Evolutionary conservation across 2,329 filamentous ascomycete species (phyloP), one percentile per base, ranked within the genome.

Genomic region (Hypoxylon sp.): DNA sequence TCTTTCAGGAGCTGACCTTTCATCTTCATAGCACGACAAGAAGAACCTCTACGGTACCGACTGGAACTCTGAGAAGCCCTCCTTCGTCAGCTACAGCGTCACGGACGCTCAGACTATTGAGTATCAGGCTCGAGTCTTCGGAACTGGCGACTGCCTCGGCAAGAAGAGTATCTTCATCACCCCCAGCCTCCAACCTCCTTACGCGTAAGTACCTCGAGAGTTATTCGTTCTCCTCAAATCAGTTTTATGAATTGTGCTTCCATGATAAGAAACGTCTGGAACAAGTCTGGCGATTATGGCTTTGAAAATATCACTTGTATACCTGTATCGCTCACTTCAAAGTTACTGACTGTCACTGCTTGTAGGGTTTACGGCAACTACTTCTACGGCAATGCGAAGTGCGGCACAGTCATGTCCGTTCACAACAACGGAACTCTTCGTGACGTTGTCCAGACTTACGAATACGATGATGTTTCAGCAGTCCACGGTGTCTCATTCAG

Each of bases 401-500:
- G 74, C 50, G 69, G 75, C 29, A 67, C 69, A 8, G 71, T 76
- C 9, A 81, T 84, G 68, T 81, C 80, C 1, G 81, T 83, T 7
- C 75, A 79, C 55, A 63, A 76, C 11, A 75, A 77, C 48, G 82
- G 82, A n/a, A 73, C 71, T 8, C 74, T 84, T 5, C 75, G 76
- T 2, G 55, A 74, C 46, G 79, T 82, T 30, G 72, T 83, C 5
- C 81, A 84, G 65, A 79, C 81, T 69, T 84, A 81, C 74, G 76
- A 78, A 53, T 83, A 84, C 66, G 73, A 73, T 8, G 69, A 75
- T 32, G 77, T 79, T 56, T 83, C 82, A 1, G 81, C 79, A 34
- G 79, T 85, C 37, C 83, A 85, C 69, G 82, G 83, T 55, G 80
- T 81, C 72, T 81, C 82, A 19, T 81, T 84, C 61, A 81, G 82